Evolutionary conservation across 1,284 basidiomycete genomes (phyloP), one percentile per base, ranked within the genome.

Genomic region (Meripilus lineatus): DNA sequence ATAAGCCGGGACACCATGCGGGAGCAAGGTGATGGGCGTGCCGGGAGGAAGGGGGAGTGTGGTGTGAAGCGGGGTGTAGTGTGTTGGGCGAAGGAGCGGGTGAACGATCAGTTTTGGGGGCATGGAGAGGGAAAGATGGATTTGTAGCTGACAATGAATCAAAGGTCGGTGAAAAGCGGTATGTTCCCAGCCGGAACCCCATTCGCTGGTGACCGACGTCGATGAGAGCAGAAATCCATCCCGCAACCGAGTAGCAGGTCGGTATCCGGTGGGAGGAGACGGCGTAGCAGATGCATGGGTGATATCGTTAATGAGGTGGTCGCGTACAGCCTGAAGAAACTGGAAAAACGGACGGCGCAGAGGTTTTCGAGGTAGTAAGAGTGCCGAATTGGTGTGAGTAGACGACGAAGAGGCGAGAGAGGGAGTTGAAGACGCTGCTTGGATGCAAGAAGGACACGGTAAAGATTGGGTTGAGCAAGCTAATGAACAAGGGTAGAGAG

Each of bases 1-100:
- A 58, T 81, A 87, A 2, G 86, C 86, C 4, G 86, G 85, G 2
- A 75, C 79, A 18, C 75, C 81, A 50, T 81, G 73, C 1, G 86
- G 85, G 20, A 88, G 67, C 4, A 89, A 66, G 7, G 69, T 70
- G 34, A 89, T 77, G 4, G 84, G 84, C 13, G 77, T 71, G 15
- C 85, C 84, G 4, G 78, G 59, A 22, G 72, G 59, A 10, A 76
- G 60, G 5, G 76, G 74, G 5, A 70, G 58, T 21, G 61, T 58
- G 8, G 55, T 48, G 21, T 55, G 53, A 1, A 81, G 60, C 3
- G 72, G 69, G 32, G 73, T 56, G 49, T 72, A 77, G 18, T 74
- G 70, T 2, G 84, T 83, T 7, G 74, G 61, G 4, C 67, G 65
- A 33, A 84, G 64, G 11, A 74, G 63, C 2, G 83, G 80, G 47